These are phyloP conservation scores for Stereocaulon alpinum DNA, from an alignment of 495 filamentous ascomycete genomes.

Conservation along the genomic window DNA sequence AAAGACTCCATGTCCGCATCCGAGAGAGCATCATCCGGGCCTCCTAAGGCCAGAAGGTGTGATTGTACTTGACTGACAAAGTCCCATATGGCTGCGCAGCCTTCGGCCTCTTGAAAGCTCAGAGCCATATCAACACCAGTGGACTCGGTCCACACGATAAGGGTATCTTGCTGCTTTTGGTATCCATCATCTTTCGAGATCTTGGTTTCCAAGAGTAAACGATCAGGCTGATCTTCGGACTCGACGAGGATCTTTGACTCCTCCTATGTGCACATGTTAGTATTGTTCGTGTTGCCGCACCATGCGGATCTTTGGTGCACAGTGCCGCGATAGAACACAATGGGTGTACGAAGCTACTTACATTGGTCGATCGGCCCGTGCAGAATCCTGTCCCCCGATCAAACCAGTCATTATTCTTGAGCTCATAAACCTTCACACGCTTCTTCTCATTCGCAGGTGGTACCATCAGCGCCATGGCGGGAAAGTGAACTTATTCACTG, in stretches of 20 bases:
- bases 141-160: conserved; percentile 94
- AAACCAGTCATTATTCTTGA: conserved; percentile 98
- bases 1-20: conserved; percentile 70
- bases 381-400: conserved; percentile 96
- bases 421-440: conserved; percentile 98
- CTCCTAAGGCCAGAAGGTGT: conserved; percentile 42
- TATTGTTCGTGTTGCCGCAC: not conserved
- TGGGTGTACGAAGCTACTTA: conserved; percentile 37
- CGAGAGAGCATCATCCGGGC: conserved; percentile 76
- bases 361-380: conserved; percentile 62
- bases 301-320: not conserved
- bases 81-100: conserved; percentile 89
- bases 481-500: not conserved
- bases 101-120: conserved; percentile 96
- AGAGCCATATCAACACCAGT: conserved; percentile 91
- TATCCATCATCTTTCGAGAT: conserved; percentile 94
- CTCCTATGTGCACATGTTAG: conserved; percentile 40
- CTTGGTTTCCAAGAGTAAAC: conserved; percentile 73
- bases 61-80: conserved; percentile 81
- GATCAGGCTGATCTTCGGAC: conserved; percentile 80
- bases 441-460: conserved; percentile 78
- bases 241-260: conserved; percentile 84
- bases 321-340: not conserved
- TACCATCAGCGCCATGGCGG: conserved; percentile 75
- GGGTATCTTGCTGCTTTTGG: conserved; percentile 97